Evolutionary conservation across 257 asterid species (phyloP).

Genomic region (Solanum chiquidenum): DNA sequence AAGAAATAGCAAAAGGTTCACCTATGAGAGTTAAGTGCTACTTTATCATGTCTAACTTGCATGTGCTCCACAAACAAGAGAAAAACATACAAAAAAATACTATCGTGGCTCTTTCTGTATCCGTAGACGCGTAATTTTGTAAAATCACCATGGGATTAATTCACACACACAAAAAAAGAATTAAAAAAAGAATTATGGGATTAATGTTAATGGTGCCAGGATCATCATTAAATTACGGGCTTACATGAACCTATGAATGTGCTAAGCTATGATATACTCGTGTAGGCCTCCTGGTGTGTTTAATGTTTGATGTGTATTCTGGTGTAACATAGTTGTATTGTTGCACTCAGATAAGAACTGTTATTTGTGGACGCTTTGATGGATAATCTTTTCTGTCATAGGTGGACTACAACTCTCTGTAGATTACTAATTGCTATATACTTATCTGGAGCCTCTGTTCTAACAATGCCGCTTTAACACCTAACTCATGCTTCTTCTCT

Average conservation of each 20-base stretch:
- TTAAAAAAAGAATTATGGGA: neutral
- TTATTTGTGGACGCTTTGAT: neutral
- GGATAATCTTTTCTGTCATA: neutral
- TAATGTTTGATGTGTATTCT: neutral
- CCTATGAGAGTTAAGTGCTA: neutral
- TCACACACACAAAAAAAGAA: neutral
- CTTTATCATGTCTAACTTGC: neutral
- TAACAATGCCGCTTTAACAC: neutral
- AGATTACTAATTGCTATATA: neutral
- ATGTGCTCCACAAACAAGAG: neutral
- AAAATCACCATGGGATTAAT: neutral
- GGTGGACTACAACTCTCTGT: neutral
- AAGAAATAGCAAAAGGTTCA: neutral
- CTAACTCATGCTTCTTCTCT: constrained; percentile 22
- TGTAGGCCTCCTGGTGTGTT: neutral
- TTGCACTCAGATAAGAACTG: neutral
- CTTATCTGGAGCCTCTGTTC: neutral
- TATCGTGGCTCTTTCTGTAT: neutral
- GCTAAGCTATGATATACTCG: neutral
- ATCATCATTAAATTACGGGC: neutral
- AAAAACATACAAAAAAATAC: neutral
- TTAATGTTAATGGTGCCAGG: neutral
- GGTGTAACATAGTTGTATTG: neutral
- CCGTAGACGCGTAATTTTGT: neutral
- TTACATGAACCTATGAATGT: neutral